Percentiles rank a stretch among this genome's conserved stretches.
Conservation (phyloP, 139 green algal species). For the Marvania coccoides region DNA sequence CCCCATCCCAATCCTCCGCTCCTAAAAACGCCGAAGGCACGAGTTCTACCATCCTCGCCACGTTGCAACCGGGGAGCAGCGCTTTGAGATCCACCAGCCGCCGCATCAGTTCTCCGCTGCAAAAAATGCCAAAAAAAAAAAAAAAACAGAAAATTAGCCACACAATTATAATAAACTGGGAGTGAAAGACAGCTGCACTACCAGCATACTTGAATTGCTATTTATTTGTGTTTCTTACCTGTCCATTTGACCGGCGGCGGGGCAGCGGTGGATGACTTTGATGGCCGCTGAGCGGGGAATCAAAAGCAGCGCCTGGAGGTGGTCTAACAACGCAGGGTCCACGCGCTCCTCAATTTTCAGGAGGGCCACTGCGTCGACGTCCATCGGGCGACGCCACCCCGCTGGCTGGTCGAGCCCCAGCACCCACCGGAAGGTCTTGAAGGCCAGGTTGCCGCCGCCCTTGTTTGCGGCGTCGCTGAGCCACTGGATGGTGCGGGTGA, state of each 20-base stretch:
- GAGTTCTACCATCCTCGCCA: conserved; percentile 27
- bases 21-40: conserved; percentile 12
- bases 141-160: too few relatives aligned
- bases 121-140: too few relatives aligned
- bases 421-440: background rate
- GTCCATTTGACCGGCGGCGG: background rate
- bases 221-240: too few relatives aligned
- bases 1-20: background rate
- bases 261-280: background rate
- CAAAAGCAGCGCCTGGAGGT: background rate
- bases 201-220: too few relatives aligned
- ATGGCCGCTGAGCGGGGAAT: background rate
- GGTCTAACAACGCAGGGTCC: background rate
- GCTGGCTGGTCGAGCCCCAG: background rate
- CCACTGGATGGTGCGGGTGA: conserved; percentile 6
- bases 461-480: conserved; percentile 1
- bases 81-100: conserved; percentile 24
- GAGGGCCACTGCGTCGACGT: background rate
- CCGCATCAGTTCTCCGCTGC: background rate
- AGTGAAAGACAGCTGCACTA: too few relatives aligned
- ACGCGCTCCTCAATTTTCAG: background rate
- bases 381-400: background rate
- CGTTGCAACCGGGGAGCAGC: conserved; percentile 14
- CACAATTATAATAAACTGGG: too few relatives aligned
- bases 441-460: background rate